Conservation (phyloP, 2,329 filamentous ascomycete species). For the Colletotrichum lindemuthianum region DNA sequence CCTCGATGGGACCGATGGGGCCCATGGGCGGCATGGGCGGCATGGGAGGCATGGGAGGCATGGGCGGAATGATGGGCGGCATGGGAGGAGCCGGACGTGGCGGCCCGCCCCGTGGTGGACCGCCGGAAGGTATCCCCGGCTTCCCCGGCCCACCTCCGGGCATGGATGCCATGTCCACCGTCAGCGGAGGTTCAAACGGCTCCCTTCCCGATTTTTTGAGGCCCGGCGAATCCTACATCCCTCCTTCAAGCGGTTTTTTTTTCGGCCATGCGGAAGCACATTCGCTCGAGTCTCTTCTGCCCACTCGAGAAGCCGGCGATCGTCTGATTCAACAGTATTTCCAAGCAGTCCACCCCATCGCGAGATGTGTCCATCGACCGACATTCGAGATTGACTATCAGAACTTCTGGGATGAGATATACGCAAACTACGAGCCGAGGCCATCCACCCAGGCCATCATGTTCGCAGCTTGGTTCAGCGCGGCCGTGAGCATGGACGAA, state of each 20-base stretch:
- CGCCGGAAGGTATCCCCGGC: conserved; percentile 35
- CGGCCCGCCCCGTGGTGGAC: conserved; percentile 36
- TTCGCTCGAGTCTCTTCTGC: conserved; percentile 69
- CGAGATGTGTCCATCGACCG: conserved; percentile 73
- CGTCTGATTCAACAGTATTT: conserved; percentile 75
- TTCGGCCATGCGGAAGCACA: conserved; percentile 64
- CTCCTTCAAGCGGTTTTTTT: conserved; percentile 74
- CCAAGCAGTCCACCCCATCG: conserved; percentile 73
- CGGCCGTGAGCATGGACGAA: conserved; percentile 72
- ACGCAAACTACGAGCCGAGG: conserved; percentile 68
- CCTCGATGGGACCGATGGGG: conserved; percentile 21
- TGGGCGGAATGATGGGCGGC: conserved; percentile 27
- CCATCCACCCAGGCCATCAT: conserved; percentile 74
- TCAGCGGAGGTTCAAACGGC: conserved; percentile 41
- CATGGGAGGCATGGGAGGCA: conserved; percentile 29
- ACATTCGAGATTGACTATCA: conserved; percentile 73
- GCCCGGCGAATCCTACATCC: conserved; percentile 73
- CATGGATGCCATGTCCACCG: conserved; percentile 37
- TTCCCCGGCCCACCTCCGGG: conserved; percentile 34
- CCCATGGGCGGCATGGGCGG: conserved; percentile 17
- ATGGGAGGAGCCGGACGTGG: conserved; percentile 32
- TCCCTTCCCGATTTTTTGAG: conserved; percentile 65
- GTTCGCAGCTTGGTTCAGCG: conserved; percentile 76
- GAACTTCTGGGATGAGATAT: conserved; percentile 72
- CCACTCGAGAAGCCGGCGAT: conserved; percentile 66